These are phyloP conservation scores for Penicillium dipodomyicola DNA, from an alignment of 495 filamentous ascomycete species.

Conservation along the genomic window DNA sequence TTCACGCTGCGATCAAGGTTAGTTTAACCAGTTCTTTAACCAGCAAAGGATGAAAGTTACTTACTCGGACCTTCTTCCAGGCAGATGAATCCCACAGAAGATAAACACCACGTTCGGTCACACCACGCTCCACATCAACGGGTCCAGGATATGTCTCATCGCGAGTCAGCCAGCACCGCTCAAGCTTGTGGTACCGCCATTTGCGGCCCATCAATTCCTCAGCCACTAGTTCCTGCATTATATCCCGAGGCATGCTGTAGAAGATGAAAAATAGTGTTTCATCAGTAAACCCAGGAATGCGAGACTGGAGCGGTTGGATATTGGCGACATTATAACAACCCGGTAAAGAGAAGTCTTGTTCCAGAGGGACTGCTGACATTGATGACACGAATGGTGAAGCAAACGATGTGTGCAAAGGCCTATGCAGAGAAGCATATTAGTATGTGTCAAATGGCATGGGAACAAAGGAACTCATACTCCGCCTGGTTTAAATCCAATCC, in stretches of 20 bases:
- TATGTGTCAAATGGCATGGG: constrained; percentile 9
- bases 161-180: constrained; percentile 88
- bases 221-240: constrained; percentile 81
- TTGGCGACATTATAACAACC: constrained; percentile 86
- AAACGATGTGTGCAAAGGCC: constrained; percentile 63
- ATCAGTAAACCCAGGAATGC: constrained; percentile 79
- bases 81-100: constrained; percentile 80
- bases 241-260: constrained; percentile 81
- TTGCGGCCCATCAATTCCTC: constrained; percentile 78
- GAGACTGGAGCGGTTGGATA: constrained; percentile 72
- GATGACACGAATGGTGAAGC: constrained; percentile 68
- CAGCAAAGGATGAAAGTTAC: neutral
- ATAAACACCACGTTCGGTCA: constrained; percentile 82
- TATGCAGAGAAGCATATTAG: constrained; percentile 29
- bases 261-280: constrained; percentile 95
- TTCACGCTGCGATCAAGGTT: constrained; percentile 55
- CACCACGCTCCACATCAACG: constrained; percentile 55
- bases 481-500: constrained; percentile 76
- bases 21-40: neutral
- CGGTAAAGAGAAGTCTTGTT: constrained; percentile 76
- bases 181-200: constrained; percentile 90
- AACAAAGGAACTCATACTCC: constrained; percentile 57
- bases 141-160: constrained; percentile 71
- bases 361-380: constrained; percentile 62
- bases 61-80: constrained; percentile 83